These are phyloP conservation scores for Paraglomus brasilianum DNA, from an alignment of 192 early-diverging fungal species.

Conservation along the genomic window DNA sequence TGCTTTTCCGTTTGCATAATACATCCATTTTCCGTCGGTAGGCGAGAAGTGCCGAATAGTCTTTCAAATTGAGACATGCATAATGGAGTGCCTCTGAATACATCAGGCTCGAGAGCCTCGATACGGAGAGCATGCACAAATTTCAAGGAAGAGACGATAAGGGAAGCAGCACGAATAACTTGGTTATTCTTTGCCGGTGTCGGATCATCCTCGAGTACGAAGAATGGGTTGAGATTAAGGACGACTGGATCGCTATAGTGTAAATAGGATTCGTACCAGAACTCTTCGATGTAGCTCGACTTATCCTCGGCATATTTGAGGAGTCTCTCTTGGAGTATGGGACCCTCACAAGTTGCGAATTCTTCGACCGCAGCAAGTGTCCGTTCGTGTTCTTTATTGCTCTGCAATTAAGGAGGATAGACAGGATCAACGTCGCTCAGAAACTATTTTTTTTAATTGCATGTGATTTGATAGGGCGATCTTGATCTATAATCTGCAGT, in stretches of 20 bases:
- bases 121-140: conserved; percentile 64
- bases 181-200: conserved; percentile 57
- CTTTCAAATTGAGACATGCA: conserved; percentile 82
- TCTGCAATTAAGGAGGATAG: too few species aligned
- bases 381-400: conserved; percentile 39
- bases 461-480: too few species aligned
- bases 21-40: conserved; percentile 59
- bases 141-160: conserved; percentile 63
- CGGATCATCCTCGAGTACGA: conserved; percentile 50
- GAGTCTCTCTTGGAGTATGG: conserved; percentile 57
- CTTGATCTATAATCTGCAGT: too few species aligned
- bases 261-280: conserved; percentile 52
- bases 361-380: conserved; percentile 39
- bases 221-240: conserved; percentile 51
- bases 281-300: conserved; percentile 52
- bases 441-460: too few species aligned
- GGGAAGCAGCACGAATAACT: conserved; percentile 71
- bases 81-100: conserved; percentile 58
- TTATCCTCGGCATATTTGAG: conserved; percentile 48
- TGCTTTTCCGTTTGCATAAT: conserved; percentile 31
- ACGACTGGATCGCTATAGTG: conserved; percentile 44
- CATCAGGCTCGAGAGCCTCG: conserved; percentile 62
- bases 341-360: conserved; percentile 48
- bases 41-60: conserved; percentile 78
- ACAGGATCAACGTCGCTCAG: too few species aligned